Conservation (phyloP, 257 asterid genomes). For the Rubia yunnanensis region DNA sequence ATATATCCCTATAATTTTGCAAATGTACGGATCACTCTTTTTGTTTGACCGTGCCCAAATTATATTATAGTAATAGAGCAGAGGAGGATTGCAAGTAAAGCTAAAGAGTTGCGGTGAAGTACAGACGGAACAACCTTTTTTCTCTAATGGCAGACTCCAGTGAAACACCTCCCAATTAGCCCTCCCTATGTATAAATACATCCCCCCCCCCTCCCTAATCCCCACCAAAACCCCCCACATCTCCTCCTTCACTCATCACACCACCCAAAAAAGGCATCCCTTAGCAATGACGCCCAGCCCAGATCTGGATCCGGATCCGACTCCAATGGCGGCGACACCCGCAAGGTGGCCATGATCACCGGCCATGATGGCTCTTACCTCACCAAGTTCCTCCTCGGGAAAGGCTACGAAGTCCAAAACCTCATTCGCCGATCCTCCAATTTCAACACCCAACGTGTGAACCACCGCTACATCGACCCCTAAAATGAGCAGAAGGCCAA, state of each 20-base stretch:
- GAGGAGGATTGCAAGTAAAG: not conserved
- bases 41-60: not conserved
- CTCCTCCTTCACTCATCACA: no score
- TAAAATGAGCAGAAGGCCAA: conserved; percentile 77
- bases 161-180: not conserved
- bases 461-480: conserved; percentile 94
- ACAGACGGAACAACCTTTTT: not conserved
- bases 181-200: not conserved
- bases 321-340: conserved; percentile 20
- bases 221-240: not conserved
- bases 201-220: not conserved
- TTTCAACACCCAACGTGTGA: conserved; percentile 94
- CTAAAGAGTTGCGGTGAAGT: not conserved
- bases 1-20: no score
- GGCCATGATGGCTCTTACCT: conserved; percentile 98
- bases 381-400: conserved; percentile 67
- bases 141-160: not conserved
- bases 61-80: not conserved
- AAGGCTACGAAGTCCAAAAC: conserved; percentile 91
- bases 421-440: conserved; percentile 92
- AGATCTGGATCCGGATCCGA: conserved; percentile 27
- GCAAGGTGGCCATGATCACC: conserved; percentile 80
- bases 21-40: no score
- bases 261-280: conserved; percentile 20
- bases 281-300: conserved; percentile 25